A percentile compares a stretch with the other conserved stretches of the same genome.
phyloP scores from a whole-genome alignment of 441 rosid species.

The Eutrema salsugineum region DNA sequence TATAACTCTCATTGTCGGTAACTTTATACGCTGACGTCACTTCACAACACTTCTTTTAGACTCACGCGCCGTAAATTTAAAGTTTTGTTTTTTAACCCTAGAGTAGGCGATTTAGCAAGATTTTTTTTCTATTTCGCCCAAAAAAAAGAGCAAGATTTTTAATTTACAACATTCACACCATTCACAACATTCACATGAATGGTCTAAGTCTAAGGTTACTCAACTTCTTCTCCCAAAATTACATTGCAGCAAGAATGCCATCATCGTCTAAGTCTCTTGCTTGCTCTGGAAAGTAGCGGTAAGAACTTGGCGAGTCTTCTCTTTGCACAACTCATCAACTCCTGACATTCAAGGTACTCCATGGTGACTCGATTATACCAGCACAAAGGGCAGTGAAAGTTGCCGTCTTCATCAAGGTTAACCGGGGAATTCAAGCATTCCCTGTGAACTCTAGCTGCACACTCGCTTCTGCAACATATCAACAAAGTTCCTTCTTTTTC shows the following conservation, averaged over 20 bases:
- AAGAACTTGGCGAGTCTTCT: neutral
- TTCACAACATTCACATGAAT: too few species aligned
- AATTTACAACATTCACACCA: too few species aligned
- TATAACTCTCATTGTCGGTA: neutral
- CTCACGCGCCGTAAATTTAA: neutral
- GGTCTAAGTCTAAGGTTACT: too few species aligned
- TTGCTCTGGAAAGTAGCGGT: neutral
- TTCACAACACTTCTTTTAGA: neutral
- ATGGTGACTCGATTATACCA: neutral
- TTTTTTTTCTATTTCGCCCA: too few species aligned
- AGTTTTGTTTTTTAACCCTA: too few species aligned
- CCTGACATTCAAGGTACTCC: constrained; percentile 9
- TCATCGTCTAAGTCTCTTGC: constrained; percentile 2
- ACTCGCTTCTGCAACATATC: constrained; percentile 19
- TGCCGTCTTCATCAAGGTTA: neutral
- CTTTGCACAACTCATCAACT: neutral
- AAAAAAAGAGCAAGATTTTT: too few species aligned
- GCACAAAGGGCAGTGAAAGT: constrained; percentile 18
- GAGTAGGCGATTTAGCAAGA: too few species aligned
- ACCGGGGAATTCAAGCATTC: constrained; percentile 8
- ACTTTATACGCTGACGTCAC: constrained; percentile 11
- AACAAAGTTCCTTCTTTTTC: constrained; percentile 7
- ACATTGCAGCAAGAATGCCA: too few species aligned
- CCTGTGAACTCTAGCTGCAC: constrained; percentile 16
- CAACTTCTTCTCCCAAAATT: too few species aligned